These are phyloP conservation scores for Golubevia sp. DNA, from an alignment of 1,284 basidiomycete genomes.

Conservation along the genomic window DNA sequence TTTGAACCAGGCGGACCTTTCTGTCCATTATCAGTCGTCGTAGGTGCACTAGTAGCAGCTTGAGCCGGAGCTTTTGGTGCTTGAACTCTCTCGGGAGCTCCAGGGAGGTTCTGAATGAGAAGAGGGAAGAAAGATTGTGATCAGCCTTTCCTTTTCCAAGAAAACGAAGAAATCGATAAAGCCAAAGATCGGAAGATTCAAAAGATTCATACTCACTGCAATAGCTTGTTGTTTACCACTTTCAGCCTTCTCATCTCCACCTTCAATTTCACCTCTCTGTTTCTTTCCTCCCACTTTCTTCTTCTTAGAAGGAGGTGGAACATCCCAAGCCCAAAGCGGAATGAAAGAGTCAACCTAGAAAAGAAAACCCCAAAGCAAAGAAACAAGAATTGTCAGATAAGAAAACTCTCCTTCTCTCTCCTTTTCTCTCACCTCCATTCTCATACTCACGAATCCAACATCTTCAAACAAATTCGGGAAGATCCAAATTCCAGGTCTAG, in stretches of 20 bases:
- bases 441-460: constrained; percentile 86
- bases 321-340: constrained; percentile 95
- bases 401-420: constrained; percentile 7
- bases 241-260: background rate
- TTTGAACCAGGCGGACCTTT: no score
- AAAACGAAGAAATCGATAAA: no score
- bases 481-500: constrained; percentile 94
- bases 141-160: no score
- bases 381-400: constrained; percentile 5
- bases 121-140: background rate
- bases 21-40: background rate
- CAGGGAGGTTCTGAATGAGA: constrained; percentile 10
- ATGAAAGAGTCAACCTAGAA: constrained; percentile 92
- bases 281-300: constrained; percentile 68
- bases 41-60: background rate
- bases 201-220: constrained; percentile 2
- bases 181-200: no score
- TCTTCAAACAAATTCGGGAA: constrained; percentile 98
- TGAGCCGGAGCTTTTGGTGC: constrained; percentile 12
- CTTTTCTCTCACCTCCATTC: no score
- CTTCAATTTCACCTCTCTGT: constrained; percentile 3
- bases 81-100: constrained; percentile 17
- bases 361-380: background rate
- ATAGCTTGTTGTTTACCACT: constrained; percentile 21
- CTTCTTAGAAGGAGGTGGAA: constrained; percentile 67